Evolutionary conservation across 805 yeast genomes (phyloP).

Genomic region (Candida endomychidarum): DNA sequence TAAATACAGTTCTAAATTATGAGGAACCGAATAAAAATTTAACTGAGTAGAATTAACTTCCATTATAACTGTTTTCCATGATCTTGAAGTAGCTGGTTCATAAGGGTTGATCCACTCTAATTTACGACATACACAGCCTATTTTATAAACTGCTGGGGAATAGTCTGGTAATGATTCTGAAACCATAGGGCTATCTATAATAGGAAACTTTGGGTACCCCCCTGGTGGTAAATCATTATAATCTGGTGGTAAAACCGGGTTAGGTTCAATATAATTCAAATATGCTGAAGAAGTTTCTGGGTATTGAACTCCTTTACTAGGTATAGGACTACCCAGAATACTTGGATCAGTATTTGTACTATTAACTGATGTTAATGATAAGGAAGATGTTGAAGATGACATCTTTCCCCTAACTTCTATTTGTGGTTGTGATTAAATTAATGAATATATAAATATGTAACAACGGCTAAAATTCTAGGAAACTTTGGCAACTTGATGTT

Average conservation of each 20-base stretch:
- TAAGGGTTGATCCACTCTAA: conserved; percentile 78
- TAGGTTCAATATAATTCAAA: conserved; percentile 37
- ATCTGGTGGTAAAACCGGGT: conserved; percentile 38
- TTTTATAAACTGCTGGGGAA: conserved; percentile 60
- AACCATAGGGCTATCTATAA: conserved; percentile 11
- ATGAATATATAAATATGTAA: too few species aligned
- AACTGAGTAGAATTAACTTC: conserved; percentile 87
- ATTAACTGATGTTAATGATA: conserved; percentile 3
- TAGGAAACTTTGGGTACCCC: conserved; percentile 42
- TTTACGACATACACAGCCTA: conserved; percentile 62
- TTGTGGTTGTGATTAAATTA: too few species aligned
- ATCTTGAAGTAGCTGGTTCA: conserved; percentile 61
- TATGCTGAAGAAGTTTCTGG: conserved; percentile 19
- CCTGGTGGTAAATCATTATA: conserved; percentile 43
- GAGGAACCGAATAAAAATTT: conserved; percentile 55
- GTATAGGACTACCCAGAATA: conserved; percentile 1
- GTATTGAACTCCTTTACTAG: not conserved
- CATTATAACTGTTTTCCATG: conserved; percentile 69
- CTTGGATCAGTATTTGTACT: conserved; percentile 3
- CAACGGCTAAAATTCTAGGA: too few species aligned
- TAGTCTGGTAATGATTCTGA: conserved; percentile 56
- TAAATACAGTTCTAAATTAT: conserved; percentile 28
- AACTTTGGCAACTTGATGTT: too few species aligned
- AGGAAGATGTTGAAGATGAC: conserved; percentile 5
- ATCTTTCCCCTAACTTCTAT: not conserved